These are phyloP conservation scores for Podaxis sp. DNA, from an alignment of 768 basidiomycete species.

Conservation along the genomic window DNA sequence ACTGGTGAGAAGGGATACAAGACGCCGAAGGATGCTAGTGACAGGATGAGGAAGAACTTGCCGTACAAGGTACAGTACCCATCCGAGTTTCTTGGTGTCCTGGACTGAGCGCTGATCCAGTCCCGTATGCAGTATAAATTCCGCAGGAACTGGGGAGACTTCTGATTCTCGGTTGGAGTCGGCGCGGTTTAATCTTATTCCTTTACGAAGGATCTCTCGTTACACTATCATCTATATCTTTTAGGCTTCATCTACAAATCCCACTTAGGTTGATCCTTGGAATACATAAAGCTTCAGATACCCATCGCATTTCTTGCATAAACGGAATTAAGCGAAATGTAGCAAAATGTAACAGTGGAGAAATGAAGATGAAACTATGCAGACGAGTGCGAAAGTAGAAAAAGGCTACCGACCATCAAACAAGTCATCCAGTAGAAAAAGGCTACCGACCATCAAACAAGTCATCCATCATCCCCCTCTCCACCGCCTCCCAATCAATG, in stretches of 20 bases:
- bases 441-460: constrained; percentile 79
- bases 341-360: not conserved
- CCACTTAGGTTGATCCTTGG: constrained; percentile 1
- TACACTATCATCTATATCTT: not conserved
- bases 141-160: constrained; percentile 84
- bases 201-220: not conserved
- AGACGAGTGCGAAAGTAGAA: not conserved
- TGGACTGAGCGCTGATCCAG: constrained; percentile 44
- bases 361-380: not conserved
- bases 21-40: constrained; percentile 64
- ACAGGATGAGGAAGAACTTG: constrained; percentile 78
- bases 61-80: constrained; percentile 75
- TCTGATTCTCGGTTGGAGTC: constrained; percentile 35
- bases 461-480: constrained; percentile 74
- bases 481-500: constrained; percentile 89
- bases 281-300: not conserved
- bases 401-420: constrained; percentile 68
- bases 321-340: not conserved
- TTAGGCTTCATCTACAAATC: not conserved
- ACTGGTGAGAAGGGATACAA: constrained; percentile 67
- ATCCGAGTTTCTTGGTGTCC: not conserved
- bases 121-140: constrained; percentile 81
- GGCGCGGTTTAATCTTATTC: constrained; percentile 8
- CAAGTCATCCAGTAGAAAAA: constrained; percentile 60
- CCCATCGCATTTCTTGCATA: not conserved